phyloP scores from a whole-genome alignment of 805 yeast genomes.

The Starmera amethionina region DNA sequence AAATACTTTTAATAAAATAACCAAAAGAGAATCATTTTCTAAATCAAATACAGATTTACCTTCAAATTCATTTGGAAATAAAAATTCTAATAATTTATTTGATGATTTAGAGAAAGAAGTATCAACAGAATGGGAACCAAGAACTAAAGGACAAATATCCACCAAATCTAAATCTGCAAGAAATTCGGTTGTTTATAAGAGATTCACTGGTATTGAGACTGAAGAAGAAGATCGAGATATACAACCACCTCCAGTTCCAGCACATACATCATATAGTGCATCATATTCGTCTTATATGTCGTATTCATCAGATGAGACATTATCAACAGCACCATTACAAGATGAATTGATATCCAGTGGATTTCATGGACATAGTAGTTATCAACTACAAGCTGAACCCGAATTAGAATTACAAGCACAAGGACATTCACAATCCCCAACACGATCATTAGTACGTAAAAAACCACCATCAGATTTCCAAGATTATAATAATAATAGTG shows the following conservation, averaged over 20 bases:
- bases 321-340: not conserved
- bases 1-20: too few species aligned
- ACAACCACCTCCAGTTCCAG: constrained; percentile 18
- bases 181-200: not conserved
- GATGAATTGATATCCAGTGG: not conserved
- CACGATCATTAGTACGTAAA: not conserved
- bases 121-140: constrained; percentile 19
- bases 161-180: not conserved
- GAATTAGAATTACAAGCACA: not conserved
- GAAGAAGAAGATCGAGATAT: not conserved
- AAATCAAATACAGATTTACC: too few species aligned
- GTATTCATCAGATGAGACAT: constrained; percentile 3
- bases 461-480: not conserved
- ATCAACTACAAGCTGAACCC: too few species aligned
- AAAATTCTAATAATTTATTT: constrained; percentile 13
- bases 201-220: not conserved
- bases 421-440: not conserved
- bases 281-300: not conserved
- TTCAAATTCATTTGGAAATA: not conserved
- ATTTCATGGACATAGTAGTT: too few species aligned
- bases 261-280: constrained; percentile 10
- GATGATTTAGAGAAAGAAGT: constrained; percentile 25
- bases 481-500: too few species aligned
- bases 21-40: too few species aligned
- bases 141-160: constrained; percentile 6